A percentile compares a stretch with the other conserved stretches of the same genome.
phyloP scores from a whole-genome alignment of 2,329 filamentous ascomycete species.

The Ceratocystis lukuohia region DNA sequence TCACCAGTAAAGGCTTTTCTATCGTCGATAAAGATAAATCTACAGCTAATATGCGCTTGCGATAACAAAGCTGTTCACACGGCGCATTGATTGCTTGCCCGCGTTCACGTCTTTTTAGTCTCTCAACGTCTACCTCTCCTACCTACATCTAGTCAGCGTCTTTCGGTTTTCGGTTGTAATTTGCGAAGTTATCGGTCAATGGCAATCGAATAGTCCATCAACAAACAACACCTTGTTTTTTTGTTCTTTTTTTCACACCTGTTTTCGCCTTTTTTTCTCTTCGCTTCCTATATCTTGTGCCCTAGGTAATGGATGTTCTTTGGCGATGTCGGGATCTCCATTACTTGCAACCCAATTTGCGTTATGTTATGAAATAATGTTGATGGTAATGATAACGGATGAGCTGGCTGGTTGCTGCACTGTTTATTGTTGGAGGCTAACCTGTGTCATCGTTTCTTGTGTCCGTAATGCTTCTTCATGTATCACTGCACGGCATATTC shows the following conservation, averaged over 20 bases:
- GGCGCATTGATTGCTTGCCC: slow-evolving; percentile 14
- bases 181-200: slow-evolving; percentile 41
- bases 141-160: slow-evolving; percentile 20
- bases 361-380: slow-evolving; percentile 1
- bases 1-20: slow-evolving; percentile 39
- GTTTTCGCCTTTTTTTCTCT: slow-evolving; percentile 20
- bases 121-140: slow-evolving; percentile 19
- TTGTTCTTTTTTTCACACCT: slow-evolving; percentile 20
- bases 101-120: slow-evolving; percentile 18
- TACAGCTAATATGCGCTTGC: slow-evolving; percentile 19
- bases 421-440: not conserved
- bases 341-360: not conserved
- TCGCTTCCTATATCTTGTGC: slow-evolving; percentile 17
- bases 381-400: slow-evolving; percentile 5
- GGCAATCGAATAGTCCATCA: slow-evolving; percentile 43
- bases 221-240: slow-evolving; percentile 25
- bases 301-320: not conserved
- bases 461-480: too few relatives aligned
- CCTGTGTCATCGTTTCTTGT: not conserved
- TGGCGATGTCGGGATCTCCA: not conserved
- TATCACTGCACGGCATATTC: too few relatives aligned
- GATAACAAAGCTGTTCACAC: slow-evolving; percentile 17
- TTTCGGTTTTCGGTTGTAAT: slow-evolving; percentile 44
- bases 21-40: slow-evolving; percentile 15
- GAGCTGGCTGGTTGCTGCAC: not conserved